Evolutionary conservation across 768 basidiomycete species (phyloP).

Genomic region (Lactifluus echinatus): DNA sequence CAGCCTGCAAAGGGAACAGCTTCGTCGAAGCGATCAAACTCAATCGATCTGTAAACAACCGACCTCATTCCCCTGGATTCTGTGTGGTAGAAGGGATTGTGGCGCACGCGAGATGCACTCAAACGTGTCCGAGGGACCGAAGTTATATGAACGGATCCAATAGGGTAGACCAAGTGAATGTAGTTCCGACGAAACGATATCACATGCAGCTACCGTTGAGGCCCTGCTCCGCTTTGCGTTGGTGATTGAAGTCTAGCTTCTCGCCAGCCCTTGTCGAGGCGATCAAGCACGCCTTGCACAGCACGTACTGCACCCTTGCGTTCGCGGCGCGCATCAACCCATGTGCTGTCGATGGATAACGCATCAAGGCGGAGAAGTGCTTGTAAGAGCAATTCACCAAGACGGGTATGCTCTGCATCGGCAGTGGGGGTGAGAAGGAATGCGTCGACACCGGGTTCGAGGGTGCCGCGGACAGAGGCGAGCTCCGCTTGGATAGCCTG

Average conservation of each 20-base stretch:
- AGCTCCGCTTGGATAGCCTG: slow-evolving; percentile 48
- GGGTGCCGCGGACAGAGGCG: slow-evolving; percentile 40
- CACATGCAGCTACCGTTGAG: background rate
- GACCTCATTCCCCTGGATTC: background rate
- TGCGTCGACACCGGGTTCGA: slow-evolving; percentile 47
- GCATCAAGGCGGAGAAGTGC: slow-evolving; percentile 82
- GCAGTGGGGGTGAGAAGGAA: slow-evolving; percentile 32
- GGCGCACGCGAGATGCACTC: background rate
- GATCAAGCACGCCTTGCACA: slow-evolving; percentile 76
- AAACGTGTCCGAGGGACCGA: background rate
- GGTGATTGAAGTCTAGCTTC: slow-evolving; percentile 15
- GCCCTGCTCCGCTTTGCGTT: background rate
- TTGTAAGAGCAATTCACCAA: slow-evolving; percentile 81
- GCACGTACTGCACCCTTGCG: slow-evolving; percentile 82
- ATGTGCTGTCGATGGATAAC: slow-evolving; percentile 61
- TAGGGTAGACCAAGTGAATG: background rate
- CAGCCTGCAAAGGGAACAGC: background rate
- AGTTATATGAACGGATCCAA: background rate
- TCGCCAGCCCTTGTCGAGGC: slow-evolving; percentile 64
- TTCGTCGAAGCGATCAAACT: slow-evolving; percentile 1
- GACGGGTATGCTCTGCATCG: slow-evolving; percentile 39
- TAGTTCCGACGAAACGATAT: background rate
- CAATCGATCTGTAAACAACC: background rate
- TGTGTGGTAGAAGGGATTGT: slow-evolving; percentile 1
- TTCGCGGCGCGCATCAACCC: slow-evolving; percentile 69